A percentile compares a stretch with the other conserved stretches of the same genome.
phyloP scores from a whole-genome alignment of 208 protist genomes.

The Lotmaria passim region DNA sequence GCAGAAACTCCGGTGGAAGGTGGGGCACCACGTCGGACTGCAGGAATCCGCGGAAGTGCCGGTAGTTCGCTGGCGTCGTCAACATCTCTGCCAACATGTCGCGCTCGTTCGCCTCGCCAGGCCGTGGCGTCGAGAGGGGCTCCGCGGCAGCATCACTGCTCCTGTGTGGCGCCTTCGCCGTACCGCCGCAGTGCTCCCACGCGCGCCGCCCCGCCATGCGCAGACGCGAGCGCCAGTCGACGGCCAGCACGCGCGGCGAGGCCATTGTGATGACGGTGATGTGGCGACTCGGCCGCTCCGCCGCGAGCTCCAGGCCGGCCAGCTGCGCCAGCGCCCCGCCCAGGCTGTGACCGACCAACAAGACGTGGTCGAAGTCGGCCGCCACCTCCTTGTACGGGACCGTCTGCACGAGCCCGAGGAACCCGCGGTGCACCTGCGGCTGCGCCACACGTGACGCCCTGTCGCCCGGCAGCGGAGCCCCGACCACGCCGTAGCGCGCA shows the following conservation, averaged over 20 bases:
- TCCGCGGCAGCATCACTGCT: background rate
- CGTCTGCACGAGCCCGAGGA: conserved; percentile 52
- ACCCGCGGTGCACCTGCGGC: conserved; percentile 49
- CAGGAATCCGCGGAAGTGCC: conserved; percentile 63
- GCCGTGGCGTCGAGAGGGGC: background rate
- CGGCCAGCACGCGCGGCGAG: conserved; percentile 60
- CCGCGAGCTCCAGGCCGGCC: conserved; percentile 58
- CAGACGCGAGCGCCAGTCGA: conserved; percentile 25
- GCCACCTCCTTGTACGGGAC: conserved; percentile 52
- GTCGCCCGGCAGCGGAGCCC: conserved; percentile 9
- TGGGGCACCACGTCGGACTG: conserved; percentile 57
- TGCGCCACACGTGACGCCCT: background rate
- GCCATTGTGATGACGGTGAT: conserved; percentile 72
- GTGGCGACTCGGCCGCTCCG: conserved; percentile 45
- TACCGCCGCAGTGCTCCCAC: background rate
- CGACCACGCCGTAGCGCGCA: conserved; percentile 38
- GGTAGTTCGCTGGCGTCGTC: conserved; percentile 51
- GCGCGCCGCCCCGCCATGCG: conserved; percentile 1
- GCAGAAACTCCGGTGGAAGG: conserved; percentile 49
- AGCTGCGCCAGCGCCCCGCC: conserved; percentile 67
- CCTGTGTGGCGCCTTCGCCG: background rate
- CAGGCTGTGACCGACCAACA: conserved; percentile 69
- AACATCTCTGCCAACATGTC: conserved; percentile 34
- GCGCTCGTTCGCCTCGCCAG: conserved; percentile 14
- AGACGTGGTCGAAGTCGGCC: conserved; percentile 58